Conservation (phyloP, 2,329 filamentous ascomycete genomes). For the Hysterium pulicare region DNA sequence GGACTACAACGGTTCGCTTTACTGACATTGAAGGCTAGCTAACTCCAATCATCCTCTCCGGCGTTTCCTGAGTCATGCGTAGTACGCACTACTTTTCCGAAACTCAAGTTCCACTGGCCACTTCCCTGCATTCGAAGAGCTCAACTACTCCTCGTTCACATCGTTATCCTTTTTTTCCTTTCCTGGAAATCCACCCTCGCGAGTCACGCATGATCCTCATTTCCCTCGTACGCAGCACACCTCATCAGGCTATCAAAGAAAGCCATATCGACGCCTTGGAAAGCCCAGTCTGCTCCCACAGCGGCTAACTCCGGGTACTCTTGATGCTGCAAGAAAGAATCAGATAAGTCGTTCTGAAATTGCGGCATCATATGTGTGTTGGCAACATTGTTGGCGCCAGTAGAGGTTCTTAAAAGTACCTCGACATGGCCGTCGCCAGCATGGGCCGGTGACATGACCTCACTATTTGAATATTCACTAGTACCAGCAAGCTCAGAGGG, state of each 20-base stretch:
- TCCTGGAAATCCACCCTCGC: too few species aligned
- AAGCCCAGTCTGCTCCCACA: constrained; percentile 30
- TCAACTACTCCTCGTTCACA: too few species aligned
- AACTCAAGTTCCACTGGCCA: too few species aligned
- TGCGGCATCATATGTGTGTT: neutral
- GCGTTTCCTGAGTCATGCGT: too few species aligned
- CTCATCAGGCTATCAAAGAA: constrained; percentile 25
- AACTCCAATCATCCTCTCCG: too few species aligned
- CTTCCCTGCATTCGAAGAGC: too few species aligned
- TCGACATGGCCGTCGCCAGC: constrained; percentile 6
- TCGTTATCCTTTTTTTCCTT: too few species aligned
- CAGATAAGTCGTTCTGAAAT: neutral
- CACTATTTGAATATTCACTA: neutral
- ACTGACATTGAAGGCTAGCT: too few species aligned
- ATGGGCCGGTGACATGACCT: neutral
- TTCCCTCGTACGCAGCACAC: neutral
- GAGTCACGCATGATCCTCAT: too few species aligned
- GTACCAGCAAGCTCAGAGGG: neutral
- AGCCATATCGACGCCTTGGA: constrained; percentile 35
- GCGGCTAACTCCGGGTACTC: constrained; percentile 15
- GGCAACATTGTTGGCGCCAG: neutral
- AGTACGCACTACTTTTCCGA: too few species aligned
- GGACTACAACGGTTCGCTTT: too few species aligned
- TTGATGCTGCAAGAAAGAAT: neutral
- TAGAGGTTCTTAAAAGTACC: neutral